Evolutionary conservation across 2,329 filamentous ascomycete species (phyloP), one percentile per base, ranked within the genome.

Genomic region (Fusarium annulatum): DNA sequence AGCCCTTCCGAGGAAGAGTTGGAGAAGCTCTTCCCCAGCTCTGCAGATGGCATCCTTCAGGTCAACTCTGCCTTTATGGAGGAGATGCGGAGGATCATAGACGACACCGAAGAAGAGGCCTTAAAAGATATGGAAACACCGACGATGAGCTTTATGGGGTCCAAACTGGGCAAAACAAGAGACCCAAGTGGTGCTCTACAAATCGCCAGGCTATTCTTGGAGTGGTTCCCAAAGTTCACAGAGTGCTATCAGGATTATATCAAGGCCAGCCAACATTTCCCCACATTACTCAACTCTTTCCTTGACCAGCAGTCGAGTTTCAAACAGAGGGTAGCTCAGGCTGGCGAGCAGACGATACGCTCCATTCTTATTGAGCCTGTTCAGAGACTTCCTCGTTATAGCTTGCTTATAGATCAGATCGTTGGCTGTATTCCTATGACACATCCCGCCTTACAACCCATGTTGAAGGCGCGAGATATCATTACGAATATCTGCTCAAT

Each of bases 401-500:
- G 94, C 78, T 86, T 99, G 41, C 92, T 98, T 79, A 98, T 99
- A 77, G 96, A 99, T 84, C 95, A 97, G 78, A 98, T 99, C 79
- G 90, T 96, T 53, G 91, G 92, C 74, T 95, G 93, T 69, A 88
- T 98, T 23, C 95, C 96, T 9, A 90, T 95, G 57, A 91, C 93
- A 14, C 95, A 98, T 80, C 94, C 95, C 6, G 95, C 95, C 1
- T 87, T 97, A 60, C 92, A 93, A 74, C 88, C 89, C 6, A 92
- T 99, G 83, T 88, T 98, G 46, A 95, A 94, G 80, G 95, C 96
- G 1, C 89, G 96, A 74, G 96, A 98, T 80, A 93, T 97, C 60
- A 95, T 99, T 74, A 95, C 95, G 26, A 96, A 97, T 61, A 99
- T 99, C 48, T 99, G 96, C 82, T 97, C 96, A 21, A 92, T 98